Evolutionary conservation across 1,284 basidiomycete species (phyloP), one percentile per base, ranked within the genome.

Genomic region (Irpex sp.): DNA sequence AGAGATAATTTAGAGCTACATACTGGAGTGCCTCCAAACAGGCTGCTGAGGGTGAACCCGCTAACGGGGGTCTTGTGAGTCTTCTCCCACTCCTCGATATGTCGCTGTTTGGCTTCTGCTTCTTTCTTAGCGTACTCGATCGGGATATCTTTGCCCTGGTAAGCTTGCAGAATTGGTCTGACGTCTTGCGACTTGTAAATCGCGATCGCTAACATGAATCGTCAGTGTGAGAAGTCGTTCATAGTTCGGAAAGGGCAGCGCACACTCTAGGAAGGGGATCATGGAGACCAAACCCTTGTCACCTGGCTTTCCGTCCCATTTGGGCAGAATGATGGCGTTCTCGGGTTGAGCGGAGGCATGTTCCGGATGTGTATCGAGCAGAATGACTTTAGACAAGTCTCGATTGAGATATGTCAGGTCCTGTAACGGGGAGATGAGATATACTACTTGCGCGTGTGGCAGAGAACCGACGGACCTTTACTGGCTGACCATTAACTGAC

Each of bases 241-340:
- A 11, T 38, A 60, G 27, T 63, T 32, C 45, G 38, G 45, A 15
- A 18, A 27, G 42, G 6, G 86, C 93, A 54, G 6, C 49, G 66
- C 81, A 97, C 96, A 97, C 85, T 99, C 98, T 7, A 99, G 89
- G 92, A 99, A 99, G 0, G 98, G 97, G 74, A 99, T 97, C 85
- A 99, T 88, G 11, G 93, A 94, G 11, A 99, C 82, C 22, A 99
- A 89, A 1, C 96, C 96, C 76, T 86, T 90, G 81, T 98, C 96
- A 32, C 87, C 85, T 0, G 90, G 84, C 70, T 94, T 90, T 9
- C 97, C 97, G 7, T 92, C 91, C 98, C 98, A 99, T 73, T 93
- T 93, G 18, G 94, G 91, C 62, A 99, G 78, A 65, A 97, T 84
- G 73, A 99, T 88, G 0, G 96, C 92, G 78, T 99, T 99, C 77